Base-by-base conservation (phyloP, 164 flowering plant species). In the Brasenia schreberi region DNA sequence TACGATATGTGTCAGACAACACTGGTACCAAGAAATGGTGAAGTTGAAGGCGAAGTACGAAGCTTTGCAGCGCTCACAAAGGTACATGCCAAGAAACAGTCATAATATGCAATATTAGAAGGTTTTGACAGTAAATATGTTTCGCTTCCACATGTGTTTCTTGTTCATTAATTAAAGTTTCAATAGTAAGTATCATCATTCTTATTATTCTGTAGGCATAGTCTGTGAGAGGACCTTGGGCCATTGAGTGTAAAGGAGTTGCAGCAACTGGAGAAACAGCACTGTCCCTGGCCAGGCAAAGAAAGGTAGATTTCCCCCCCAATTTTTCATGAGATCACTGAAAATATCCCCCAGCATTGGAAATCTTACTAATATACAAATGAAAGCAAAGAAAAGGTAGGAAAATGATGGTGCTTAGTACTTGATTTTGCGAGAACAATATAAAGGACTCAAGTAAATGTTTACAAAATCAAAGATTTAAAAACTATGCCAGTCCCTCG, bases 201-300 rank as follows among this genome's bases (percentile, higher is more conserved):
- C 6, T 53, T 19, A n/a, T 44, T 17, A 44, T 3, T 5, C 3
- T 18, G 59, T 63, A 92, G 97, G 87, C 85, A 93, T 75, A 77
- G 90, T 82, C 89, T 88, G 59, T 97, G 98, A 66, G 98, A 90
- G 80, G 97, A 90, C 77, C 92, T 93, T 71, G 97, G 90, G 66
- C 86, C 87, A 45, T 72, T 93, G 68, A 86, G 74, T 69, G 79
- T 89, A 62, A 90, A 85, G 66, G 98, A 93, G 81, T 64, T 93
- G 80, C 89, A 84, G 58, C 79, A 76, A 73, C 97, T 93, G 66
- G 98, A 93, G 80, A 88, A 80, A 61, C 96, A 87, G 78, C 92
- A 72, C 87, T 93, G 58, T 73, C 85, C n/a, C 83, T 82, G 68
- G 83, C 96, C 19, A 83, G 96, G 78, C 87, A 86, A 64, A 81